A percentile compares a stretch with the other conserved stretches of the same genome.
Evolutionary conservation across 192 early-diverging fungal species (phyloP).

Genomic region (Gigaspora rosea): DNA sequence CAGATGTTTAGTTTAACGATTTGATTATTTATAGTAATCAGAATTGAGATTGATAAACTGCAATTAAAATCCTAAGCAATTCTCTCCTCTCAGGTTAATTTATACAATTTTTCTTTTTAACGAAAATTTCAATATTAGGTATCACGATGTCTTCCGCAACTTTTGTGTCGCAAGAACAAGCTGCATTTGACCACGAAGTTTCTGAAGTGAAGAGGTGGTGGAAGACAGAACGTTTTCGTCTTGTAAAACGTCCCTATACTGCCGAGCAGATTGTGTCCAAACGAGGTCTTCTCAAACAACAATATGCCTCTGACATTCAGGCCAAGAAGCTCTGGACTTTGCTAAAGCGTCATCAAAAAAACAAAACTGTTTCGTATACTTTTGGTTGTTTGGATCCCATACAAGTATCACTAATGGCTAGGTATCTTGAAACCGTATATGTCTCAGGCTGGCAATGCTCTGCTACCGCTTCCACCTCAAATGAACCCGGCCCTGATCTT

Average conservation of each 20-base stretch:
- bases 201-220: conserved; percentile 87
- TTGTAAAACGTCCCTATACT: conserved; percentile 80
- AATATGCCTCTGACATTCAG: conserved; percentile 81
- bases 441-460: conserved; percentile 99
- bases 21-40: no score
- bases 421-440: conserved; percentile 64
- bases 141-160: conserved; percentile 39
- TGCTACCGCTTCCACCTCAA: conserved; percentile 64
- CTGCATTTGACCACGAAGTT: conserved; percentile 77
- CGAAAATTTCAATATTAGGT: no score
- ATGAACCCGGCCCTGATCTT: conserved; percentile 73
- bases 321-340: conserved; percentile 93
- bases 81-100: no score
- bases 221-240: conserved; percentile 78
- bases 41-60: no score
- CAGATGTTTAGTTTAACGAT: no score
- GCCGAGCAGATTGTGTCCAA: conserved; percentile 81
- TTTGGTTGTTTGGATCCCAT: conserved; percentile 95
- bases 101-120: no score
- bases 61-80: no score
- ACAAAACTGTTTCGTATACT: conserved; percentile 83
- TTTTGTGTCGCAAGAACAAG: conserved; percentile 64
- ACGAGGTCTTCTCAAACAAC: conserved; percentile 74
- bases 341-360: conserved; percentile 74
- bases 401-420: conserved; percentile 95